A percentile compares a stretch with the other conserved stretches of the same genome.
These are phyloP conservation scores for Leavenworthia alabamica DNA, from an alignment of 345 rosid species.

Conservation along the genomic window DNA sequence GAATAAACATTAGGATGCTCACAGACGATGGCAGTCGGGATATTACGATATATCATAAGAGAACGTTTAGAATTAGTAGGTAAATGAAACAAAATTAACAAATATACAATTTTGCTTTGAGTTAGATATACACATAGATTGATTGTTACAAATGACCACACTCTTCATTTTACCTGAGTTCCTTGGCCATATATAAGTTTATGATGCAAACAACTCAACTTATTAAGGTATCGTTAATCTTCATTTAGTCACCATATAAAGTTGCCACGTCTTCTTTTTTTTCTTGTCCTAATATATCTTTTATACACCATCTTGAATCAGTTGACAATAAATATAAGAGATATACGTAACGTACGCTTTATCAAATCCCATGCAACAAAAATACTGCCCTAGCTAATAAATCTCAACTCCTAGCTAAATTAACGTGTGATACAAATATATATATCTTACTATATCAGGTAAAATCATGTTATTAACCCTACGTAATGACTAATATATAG, in stretches of 20 bases:
- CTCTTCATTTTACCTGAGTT: not conserved
- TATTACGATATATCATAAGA: too few species aligned
- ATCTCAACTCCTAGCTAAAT: not conserved
- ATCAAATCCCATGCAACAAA: too few species aligned
- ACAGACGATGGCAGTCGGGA: too few species aligned
- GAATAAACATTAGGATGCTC: too few species aligned
- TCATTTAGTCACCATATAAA: not conserved
- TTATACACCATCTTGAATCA: not conserved
- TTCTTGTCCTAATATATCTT: not conserved
- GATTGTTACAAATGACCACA: conserved; percentile 4
- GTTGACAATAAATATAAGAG: too few species aligned
- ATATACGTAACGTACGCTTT: too few species aligned
- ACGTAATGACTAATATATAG: not conserved
- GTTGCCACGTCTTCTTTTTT: not conserved
- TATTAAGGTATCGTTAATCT: not conserved
- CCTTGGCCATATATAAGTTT: not conserved
- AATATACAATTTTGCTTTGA: not conserved
- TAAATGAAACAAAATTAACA: too few species aligned
- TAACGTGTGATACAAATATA: not conserved
- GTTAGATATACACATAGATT: conserved; percentile 1
- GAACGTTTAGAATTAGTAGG: too few species aligned
- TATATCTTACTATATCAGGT: not conserved
- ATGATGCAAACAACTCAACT: not conserved
- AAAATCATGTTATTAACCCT: not conserved
- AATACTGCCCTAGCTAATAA: not conserved